Conservation (phyloP, 2,329 filamentous ascomycete genomes). For the Alternaria tenuissima region DNA sequence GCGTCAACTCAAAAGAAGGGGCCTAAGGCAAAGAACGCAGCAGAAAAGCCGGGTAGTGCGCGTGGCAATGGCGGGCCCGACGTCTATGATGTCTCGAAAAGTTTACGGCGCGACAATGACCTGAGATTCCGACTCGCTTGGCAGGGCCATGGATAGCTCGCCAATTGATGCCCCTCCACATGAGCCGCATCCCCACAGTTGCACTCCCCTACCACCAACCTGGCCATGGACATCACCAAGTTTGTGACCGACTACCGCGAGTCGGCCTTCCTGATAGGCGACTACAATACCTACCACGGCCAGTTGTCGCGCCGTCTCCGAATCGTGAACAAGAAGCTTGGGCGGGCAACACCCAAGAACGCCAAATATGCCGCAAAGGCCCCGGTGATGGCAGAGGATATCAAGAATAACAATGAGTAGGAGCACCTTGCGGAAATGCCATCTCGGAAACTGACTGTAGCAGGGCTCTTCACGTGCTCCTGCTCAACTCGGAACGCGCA, state of each 20-base stretch:
- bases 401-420: conserved; percentile 79
- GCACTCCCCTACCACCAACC: conserved; percentile 10
- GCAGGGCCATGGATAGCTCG: conserved; percentile 20
- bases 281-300: conserved; percentile 84
- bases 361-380: conserved; percentile 81
- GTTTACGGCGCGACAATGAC: conserved; percentile 33
- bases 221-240: conserved; percentile 85
- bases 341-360: conserved; percentile 82
- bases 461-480: conserved; percentile 63
- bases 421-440: conserved; percentile 28
- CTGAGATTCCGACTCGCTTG: conserved; percentile 23
- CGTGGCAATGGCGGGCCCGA: conserved; percentile 23
- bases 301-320: conserved; percentile 83
- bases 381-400: conserved; percentile 75
- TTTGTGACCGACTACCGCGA: conserved; percentile 82
- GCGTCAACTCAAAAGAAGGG: neutral
- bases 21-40: conserved; percentile 13
- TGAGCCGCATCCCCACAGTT: conserved; percentile 18
- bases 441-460: conserved; percentile 8
- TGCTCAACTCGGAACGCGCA: conserved; percentile 87
- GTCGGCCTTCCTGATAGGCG: conserved; percentile 83
- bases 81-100: conserved; percentile 32
- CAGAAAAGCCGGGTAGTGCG: conserved; percentile 9
- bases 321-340: conserved; percentile 84
- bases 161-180: conserved; percentile 32